Percentiles rank a stretch among this genome's conserved stretches.
Conservation (phyloP, 768 basidiomycete genomes). For the Tylopilus plumbeoviolaceoides region DNA sequence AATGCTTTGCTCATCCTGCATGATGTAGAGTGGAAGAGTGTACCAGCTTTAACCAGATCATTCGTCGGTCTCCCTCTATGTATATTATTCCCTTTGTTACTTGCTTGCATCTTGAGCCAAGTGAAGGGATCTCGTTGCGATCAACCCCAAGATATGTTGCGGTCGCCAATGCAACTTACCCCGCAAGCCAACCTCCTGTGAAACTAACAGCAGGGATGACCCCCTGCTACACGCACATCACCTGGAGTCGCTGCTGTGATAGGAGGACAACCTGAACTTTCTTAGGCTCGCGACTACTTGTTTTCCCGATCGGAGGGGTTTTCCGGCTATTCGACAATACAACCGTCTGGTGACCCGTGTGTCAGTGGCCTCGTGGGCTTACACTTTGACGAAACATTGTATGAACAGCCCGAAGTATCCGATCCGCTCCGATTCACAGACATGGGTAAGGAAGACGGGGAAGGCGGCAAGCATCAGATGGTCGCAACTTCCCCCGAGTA, state of each 20-base stretch:
- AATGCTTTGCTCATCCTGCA: not conserved
- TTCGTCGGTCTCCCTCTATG: constrained; percentile 49
- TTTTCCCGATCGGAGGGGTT: constrained; percentile 18
- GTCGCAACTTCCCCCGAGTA: constrained; percentile 32
- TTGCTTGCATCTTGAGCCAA: not conserved
- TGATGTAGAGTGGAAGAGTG: constrained; percentile 31
- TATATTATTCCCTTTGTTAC: constrained; percentile 18
- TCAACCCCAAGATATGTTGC: too few relatives aligned
- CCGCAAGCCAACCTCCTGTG: too few relatives aligned
- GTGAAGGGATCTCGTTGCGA: not conserved
- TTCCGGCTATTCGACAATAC: constrained; percentile 43
- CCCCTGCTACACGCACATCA: too few relatives aligned
- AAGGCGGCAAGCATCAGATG: constrained; percentile 33
- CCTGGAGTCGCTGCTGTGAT: too few relatives aligned
- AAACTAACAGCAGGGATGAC: too few relatives aligned
- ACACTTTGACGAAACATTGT: too few relatives aligned
- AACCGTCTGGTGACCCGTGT: constrained; percentile 16
- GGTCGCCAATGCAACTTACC: too few relatives aligned
- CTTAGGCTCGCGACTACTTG: not conserved
- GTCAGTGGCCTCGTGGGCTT: too few relatives aligned
- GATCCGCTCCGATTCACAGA: too few relatives aligned
- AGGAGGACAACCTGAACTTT: too few relatives aligned
- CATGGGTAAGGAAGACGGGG: too few relatives aligned
- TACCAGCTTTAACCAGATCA: constrained; percentile 28
- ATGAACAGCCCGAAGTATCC: too few relatives aligned